phyloP scores from a whole-genome alignment of 2,329 filamentous ascomycete genomes.

The Sclerotiophoma versabilis region DNA sequence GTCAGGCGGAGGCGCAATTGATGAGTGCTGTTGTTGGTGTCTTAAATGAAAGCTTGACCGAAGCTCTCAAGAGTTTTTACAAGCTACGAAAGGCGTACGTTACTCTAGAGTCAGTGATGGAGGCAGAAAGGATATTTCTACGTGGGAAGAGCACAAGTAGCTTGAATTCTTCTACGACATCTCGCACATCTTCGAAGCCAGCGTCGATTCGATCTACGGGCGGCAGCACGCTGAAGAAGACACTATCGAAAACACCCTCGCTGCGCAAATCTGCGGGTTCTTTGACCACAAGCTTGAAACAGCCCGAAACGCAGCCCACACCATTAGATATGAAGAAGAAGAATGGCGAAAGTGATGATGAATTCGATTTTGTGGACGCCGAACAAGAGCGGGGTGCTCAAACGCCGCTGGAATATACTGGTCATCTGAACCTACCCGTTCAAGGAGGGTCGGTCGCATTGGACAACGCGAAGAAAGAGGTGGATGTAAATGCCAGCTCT shows the following conservation, averaged over 20 bases:
- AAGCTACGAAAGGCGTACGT: conserved; percentile 89
- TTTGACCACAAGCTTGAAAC: conserved; percentile 30
- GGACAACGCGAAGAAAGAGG: conserved; percentile 31
- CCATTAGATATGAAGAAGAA: conserved; percentile 9
- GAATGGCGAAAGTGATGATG: conserved; percentile 39
- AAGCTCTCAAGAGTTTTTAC: conserved; percentile 90
- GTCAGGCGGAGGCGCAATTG: conserved; percentile 83
- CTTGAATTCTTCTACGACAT: conserved; percentile 29
- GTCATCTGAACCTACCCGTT: conserved; percentile 48
- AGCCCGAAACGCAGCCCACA: not conserved
- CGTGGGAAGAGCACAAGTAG: conserved; percentile 46
- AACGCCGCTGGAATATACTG: conserved; percentile 58
- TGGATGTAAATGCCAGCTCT: conserved; percentile 36
- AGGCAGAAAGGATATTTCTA: conserved; percentile 71
- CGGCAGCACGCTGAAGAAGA: conserved; percentile 16
- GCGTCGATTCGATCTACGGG: conserved; percentile 29
- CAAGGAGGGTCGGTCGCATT: conserved; percentile 33
- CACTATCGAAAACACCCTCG: conserved; percentile 20
- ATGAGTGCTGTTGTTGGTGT: conserved; percentile 90
- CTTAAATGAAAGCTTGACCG: conserved; percentile 89
- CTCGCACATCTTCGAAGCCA: conserved; percentile 30
- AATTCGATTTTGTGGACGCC: conserved; percentile 65
- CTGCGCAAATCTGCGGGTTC: conserved; percentile 20
- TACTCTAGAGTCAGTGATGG: conserved; percentile 79
- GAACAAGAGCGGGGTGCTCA: conserved; percentile 57